Evolutionary conservation across 2,329 filamentous ascomycete species (phyloP).

Genomic region (Cryphonectria parasitica): DNA sequence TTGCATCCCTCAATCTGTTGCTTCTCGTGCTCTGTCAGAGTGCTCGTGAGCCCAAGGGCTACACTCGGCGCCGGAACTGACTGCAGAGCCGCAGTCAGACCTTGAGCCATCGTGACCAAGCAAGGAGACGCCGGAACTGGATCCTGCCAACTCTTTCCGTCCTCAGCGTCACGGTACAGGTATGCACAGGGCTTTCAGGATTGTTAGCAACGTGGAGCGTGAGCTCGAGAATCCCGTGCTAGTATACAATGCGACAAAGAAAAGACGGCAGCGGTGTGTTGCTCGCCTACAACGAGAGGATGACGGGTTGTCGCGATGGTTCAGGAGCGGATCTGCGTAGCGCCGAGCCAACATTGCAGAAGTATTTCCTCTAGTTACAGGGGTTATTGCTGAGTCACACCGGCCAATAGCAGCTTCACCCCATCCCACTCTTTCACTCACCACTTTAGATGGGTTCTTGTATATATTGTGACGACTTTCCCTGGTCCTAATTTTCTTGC

Average conservation of each 20-base stretch:
- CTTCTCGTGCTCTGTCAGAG: constrained; percentile 50
- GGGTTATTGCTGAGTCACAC: not conserved
- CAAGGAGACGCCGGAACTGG: constrained; percentile 3
- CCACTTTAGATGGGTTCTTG: not conserved
- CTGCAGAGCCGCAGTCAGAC: constrained; percentile 27
- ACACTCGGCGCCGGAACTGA: constrained; percentile 14
- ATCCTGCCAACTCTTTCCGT: not conserved
- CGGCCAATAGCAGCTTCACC: not conserved
- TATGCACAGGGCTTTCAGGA: constrained; percentile 3
- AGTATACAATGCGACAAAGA: constrained; percentile 8
- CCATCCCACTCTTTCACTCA: not conserved
- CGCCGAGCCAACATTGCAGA: not conserved
- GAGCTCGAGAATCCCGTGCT: constrained; percentile 6
- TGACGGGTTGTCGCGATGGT: not conserved
- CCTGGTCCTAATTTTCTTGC: not conserved
- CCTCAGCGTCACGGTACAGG: not conserved
- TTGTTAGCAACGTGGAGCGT: not conserved
- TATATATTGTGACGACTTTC: not conserved
- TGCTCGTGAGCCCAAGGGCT: constrained; percentile 30
- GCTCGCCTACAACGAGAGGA: constrained; percentile 8
- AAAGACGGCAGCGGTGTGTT: constrained; percentile 4
- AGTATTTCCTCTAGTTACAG: not conserved
- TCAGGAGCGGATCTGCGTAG: not conserved
- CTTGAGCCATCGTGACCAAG: constrained; percentile 31
- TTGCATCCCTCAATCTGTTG: constrained; percentile 72